Conservation (phyloP, 306 rosid species). For the Quercus parvula region DNA sequence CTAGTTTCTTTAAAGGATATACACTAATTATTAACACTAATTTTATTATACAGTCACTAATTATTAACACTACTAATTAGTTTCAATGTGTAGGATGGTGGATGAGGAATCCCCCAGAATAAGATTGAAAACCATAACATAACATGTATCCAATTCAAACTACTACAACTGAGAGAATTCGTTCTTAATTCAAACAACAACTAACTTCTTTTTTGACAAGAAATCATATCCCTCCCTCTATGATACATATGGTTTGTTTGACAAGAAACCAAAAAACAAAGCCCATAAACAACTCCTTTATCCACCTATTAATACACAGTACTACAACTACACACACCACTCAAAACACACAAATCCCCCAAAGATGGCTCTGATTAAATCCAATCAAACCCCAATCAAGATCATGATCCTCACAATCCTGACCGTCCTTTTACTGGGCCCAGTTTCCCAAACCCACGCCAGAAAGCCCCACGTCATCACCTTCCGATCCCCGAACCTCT, state of each 20-base stretch:
- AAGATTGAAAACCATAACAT: too few species aligned
- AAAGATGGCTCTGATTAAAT: slow-evolving; percentile 11
- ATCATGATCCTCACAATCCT: background rate
- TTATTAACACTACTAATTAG: too few species aligned
- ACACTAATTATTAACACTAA: too few species aligned
- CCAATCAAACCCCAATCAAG: background rate
- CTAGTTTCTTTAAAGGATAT: too few species aligned
- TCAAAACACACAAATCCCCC: background rate
- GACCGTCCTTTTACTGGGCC: slow-evolving; percentile 17
- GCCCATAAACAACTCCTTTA: too few species aligned
- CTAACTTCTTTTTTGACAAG: background rate
- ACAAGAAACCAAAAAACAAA: slow-evolving; percentile 1
- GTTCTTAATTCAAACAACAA: background rate
- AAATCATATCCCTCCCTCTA: background rate
- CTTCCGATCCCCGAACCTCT: slow-evolving; percentile 77
- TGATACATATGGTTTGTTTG: background rate
- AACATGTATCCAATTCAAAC: background rate
- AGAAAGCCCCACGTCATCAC: slow-evolving; percentile 45
- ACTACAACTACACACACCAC: too few species aligned
- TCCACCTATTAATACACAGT: too few species aligned
- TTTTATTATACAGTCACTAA: too few species aligned
- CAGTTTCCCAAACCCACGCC: slow-evolving; percentile 31
- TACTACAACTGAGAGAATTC: background rate
- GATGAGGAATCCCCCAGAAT: too few species aligned
- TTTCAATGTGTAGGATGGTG: too few species aligned